These are phyloP conservation scores for Vanderwaltozyma yarrowii DNA, from an alignment of 805 yeast genomes.

Conservation along the genomic window DNA sequence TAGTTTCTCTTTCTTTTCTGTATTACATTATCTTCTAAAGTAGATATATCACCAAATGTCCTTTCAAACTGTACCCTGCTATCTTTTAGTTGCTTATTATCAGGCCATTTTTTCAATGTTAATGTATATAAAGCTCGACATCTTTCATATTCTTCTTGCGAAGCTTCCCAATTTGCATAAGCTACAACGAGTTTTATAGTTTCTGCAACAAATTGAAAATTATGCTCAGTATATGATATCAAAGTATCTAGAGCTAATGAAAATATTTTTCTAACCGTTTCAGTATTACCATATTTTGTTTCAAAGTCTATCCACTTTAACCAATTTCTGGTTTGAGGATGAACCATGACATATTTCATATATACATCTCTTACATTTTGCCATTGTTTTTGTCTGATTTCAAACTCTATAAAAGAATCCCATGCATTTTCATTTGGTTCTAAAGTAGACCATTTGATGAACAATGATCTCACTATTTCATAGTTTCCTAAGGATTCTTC, in stretches of 20 bases:
- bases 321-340: conserved; percentile 56
- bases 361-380: conserved; percentile 51
- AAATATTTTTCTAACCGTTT: conserved; percentile 49
- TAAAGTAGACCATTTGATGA: conserved; percentile 75
- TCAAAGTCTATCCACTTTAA: conserved; percentile 68
- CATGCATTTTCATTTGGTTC: conserved; percentile 60
- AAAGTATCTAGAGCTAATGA: conserved; percentile 55
- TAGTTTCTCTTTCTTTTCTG: conserved; percentile 47
- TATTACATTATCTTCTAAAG: conserved; percentile 43
- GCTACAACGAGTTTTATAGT: conserved; percentile 32
- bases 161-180: conserved; percentile 64
- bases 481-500: conserved; percentile 70
- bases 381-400: conserved; percentile 50
- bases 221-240: conserved; percentile 10
- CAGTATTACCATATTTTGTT: conserved; percentile 36
- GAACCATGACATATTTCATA: conserved; percentile 42
- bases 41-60: conserved; percentile 45
- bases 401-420: conserved; percentile 66
- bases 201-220: conserved; percentile 21
- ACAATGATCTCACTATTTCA: conserved; percentile 51
- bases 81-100: conserved; percentile 30
- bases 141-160: conserved; percentile 50
- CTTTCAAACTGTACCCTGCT: conserved; percentile 52
- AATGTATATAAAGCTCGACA: conserved; percentile 47
- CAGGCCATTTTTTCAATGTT: conserved; percentile 38